A percentile compares a stretch with the other conserved stretches of the same genome.
Conservation (phyloP, 768 basidiomycete genomes). For the Serendipita sp. region DNA sequence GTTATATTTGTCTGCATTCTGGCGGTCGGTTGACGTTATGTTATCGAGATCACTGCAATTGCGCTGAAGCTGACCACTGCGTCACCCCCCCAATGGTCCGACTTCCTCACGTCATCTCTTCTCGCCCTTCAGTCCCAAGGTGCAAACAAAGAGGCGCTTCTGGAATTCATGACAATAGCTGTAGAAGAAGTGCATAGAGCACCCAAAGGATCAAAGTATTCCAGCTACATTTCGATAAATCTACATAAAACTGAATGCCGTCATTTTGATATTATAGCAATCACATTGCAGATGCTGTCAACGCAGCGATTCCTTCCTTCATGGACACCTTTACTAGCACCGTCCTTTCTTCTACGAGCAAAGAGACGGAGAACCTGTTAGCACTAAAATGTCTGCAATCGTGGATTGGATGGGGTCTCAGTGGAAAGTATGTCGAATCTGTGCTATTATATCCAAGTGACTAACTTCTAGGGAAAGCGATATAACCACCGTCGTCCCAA, state of each 20-base stretch:
- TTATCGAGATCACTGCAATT: conserved; percentile 40
- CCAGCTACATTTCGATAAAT: background rate
- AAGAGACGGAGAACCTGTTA: conserved; percentile 38
- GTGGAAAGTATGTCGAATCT: conserved; percentile 37
- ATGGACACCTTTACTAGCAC: conserved; percentile 47
- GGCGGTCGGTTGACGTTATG: background rate
- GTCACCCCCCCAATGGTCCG: conserved; percentile 46
- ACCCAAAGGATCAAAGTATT: conserved; percentile 42
- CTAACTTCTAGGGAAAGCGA: conserved; percentile 28
- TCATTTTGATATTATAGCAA: conserved; percentile 24
- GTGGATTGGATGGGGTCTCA: conserved; percentile 57
- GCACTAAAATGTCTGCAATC: conserved; percentile 68
- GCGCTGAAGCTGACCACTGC: conserved; percentile 54
- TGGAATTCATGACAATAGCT: conserved; percentile 67
- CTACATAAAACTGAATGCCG: conserved; percentile 1
- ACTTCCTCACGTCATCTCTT: conserved; percentile 57
- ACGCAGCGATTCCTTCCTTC: conserved; percentile 54
- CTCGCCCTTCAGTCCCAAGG: conserved; percentile 44
- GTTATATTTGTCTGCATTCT: conserved; percentile 16
- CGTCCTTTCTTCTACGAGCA: conserved; percentile 26
- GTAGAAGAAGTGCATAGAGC: conserved; percentile 69
- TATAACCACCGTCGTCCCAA: conserved; percentile 34
- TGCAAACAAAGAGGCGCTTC: conserved; percentile 39
- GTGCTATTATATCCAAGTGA: conserved; percentile 1
- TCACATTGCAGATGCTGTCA: conserved; percentile 48